These are phyloP conservation scores for Thielaviopsis ethacetica DNA, from an alignment of 2,329 filamentous ascomycete species.

Conservation along the genomic window DNA sequence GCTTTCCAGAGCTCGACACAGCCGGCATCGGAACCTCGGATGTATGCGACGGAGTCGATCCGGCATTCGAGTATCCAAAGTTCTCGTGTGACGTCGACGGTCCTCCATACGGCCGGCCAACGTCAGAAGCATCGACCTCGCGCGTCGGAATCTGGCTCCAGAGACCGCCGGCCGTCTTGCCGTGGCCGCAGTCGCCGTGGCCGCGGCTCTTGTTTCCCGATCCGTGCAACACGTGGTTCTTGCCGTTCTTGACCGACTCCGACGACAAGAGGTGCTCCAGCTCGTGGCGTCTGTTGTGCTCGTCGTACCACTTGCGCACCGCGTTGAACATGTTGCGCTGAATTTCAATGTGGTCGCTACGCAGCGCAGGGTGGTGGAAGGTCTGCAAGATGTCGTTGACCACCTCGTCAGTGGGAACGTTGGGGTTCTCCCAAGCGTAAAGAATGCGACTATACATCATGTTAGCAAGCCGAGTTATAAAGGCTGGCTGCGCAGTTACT, in stretches of 20 bases:
- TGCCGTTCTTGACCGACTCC: conserved; percentile 65
- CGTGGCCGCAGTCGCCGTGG: conserved; percentile 34
- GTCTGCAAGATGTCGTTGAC: conserved; percentile 63
- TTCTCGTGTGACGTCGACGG: not conserved
- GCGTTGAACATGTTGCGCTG: conserved; percentile 81
- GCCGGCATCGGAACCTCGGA: not conserved
- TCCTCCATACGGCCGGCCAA: conserved; percentile 2
- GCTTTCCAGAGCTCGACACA: not conserved
- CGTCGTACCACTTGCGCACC: conserved; percentile 65
- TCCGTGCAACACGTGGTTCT: conserved; percentile 51
- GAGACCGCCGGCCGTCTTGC: conserved; percentile 40
- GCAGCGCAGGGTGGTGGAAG: conserved; percentile 81
- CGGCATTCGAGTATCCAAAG: conserved; percentile 7
- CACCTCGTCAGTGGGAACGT: conserved; percentile 69
- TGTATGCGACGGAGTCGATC: not conserved
- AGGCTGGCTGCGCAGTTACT: conserved; percentile 17
- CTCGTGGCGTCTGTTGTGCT: conserved; percentile 47
- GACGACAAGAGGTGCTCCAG: conserved; percentile 66
- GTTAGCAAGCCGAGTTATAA: not conserved
- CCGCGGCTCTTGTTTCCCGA: conserved; percentile 20
- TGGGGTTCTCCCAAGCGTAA: conserved; percentile 83
- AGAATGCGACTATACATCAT: conserved; percentile 47
- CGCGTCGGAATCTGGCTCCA: conserved; percentile 45
- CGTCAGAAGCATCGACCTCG: conserved; percentile 24
- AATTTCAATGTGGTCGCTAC: conserved; percentile 59